These are phyloP conservation scores for Rhazya stricta DNA, from an alignment of 257 asterid species.

Conservation along the genomic window DNA sequence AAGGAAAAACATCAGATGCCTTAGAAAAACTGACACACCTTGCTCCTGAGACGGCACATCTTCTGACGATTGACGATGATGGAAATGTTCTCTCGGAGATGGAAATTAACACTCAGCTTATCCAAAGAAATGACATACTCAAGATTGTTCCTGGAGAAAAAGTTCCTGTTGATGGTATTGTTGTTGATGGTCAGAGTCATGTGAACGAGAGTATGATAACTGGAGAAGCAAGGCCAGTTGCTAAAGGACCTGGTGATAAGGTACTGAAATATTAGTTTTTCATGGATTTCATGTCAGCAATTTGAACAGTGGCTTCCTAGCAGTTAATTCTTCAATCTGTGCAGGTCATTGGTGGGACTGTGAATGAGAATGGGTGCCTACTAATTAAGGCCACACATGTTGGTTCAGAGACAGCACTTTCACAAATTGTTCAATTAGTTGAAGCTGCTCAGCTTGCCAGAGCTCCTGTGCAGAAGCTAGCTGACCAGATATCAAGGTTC, in stretches of 20 bases:
- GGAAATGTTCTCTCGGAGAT: conserved; percentile 70
- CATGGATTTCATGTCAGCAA: neutral
- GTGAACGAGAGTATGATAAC: conserved; percentile 99
- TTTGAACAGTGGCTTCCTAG: neutral
- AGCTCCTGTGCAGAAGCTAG: conserved; percentile 98
- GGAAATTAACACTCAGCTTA: conserved; percentile 73
- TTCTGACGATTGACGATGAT: conserved; percentile 67
- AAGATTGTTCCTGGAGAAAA: conserved; percentile 93
- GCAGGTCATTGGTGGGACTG: conserved; percentile 95
- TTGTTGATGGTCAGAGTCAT: conserved; percentile 85
- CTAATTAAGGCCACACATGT: conserved; percentile 86
- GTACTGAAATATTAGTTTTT: conserved; percentile 32
- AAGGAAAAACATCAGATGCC: conserved; percentile 94
- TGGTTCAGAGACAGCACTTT: conserved; percentile 95
- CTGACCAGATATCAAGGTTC: conserved; percentile 85
- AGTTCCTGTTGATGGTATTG: conserved; percentile 91
- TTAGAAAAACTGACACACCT: conserved; percentile 86
- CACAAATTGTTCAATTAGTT: conserved; percentile 92
- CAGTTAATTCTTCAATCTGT: neutral
- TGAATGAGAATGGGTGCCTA: conserved; percentile 87
- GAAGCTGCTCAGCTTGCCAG: conserved; percentile 99
- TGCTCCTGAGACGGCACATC: conserved; percentile 85
- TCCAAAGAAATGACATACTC: conserved; percentile 77
- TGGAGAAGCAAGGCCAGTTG: conserved; percentile 85
- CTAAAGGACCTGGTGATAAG: conserved; percentile 90